These are phyloP conservation scores for Chytridium lagenaria DNA, from an alignment of 371 early-diverging fungal species.

Conservation along the genomic window DNA sequence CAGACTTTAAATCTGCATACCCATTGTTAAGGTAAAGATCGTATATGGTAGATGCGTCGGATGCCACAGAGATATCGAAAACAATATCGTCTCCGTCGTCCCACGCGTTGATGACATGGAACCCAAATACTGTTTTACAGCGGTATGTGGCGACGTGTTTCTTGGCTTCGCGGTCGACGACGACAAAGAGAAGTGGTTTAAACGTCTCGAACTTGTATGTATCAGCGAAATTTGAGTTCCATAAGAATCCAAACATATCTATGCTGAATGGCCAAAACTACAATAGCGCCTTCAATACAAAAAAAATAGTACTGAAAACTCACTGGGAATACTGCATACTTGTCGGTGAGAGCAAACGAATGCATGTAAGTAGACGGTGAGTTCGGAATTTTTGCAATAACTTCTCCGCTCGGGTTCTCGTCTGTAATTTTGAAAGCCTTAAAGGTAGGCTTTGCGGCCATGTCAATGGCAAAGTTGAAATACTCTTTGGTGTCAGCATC, in stretches of 20 bases:
- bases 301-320: not conserved
- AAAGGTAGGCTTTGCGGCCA: constrained; percentile 65
- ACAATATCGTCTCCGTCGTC: constrained; percentile 53
- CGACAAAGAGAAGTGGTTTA: not conserved
- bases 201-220: constrained; percentile 3
- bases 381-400: not conserved
- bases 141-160: constrained; percentile 19
- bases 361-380: constrained; percentile 12
- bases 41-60: constrained; percentile 73
- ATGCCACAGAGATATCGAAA: constrained; percentile 65
- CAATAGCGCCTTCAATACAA: not conserved
- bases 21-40: constrained; percentile 47
- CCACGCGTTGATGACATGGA: constrained; percentile 21
- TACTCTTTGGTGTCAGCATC: constrained; percentile 74
- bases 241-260: constrained; percentile 4
- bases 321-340: constrained; percentile 14
- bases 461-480: constrained; percentile 77
- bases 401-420: constrained; percentile 50
- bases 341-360: constrained; percentile 14
- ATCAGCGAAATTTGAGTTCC: constrained; percentile 12
- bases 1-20: not conserved
- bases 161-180: constrained; percentile 2
- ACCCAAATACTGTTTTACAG: not conserved
- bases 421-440: constrained; percentile 70
- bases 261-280: constrained; percentile 17